Percentiles rank a stretch among this genome's conserved stretches.
These are phyloP conservation scores for Tinospora cordifolia DNA, from an alignment of 164 flowering plant species.

Conservation along the genomic window DNA sequence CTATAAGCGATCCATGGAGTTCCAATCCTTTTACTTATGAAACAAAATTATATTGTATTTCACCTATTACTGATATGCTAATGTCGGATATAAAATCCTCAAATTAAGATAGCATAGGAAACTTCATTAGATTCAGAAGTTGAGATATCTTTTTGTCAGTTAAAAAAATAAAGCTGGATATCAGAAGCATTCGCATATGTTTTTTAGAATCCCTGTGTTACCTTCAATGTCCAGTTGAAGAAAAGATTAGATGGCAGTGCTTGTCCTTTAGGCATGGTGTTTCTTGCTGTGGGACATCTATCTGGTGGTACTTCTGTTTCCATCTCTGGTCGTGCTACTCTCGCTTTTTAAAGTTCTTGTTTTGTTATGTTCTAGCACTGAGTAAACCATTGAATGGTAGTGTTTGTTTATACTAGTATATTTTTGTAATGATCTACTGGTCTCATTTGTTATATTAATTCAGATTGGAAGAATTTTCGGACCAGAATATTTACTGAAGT, in stretches of 20 bases:
- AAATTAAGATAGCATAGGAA: background rate
- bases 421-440: background rate
- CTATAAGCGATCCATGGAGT: too few relatives aligned
- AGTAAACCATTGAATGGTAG: background rate
- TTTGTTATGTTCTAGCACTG: background rate
- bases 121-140: background rate
- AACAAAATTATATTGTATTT: too few relatives aligned
- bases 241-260: background rate
- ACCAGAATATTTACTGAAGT: constrained; percentile 62
- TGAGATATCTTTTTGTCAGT: too few relatives aligned
- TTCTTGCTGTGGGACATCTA: background rate
- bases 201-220: background rate
- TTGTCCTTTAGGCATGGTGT: background rate
- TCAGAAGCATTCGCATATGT: background rate
- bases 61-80: too few relatives aligned
- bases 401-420: background rate
- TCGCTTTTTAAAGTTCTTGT: background rate
- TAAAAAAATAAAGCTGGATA: background rate
- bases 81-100: background rate
- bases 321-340: background rate
- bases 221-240: background rate
- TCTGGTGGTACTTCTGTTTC: background rate
- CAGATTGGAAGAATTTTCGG: constrained; percentile 75
- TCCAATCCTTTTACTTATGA: too few relatives aligned
- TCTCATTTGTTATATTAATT: constrained; percentile 9